Conservation (phyloP, 2,329 filamentous ascomycete genomes). For the Paracamarosporium sp. region DNA sequence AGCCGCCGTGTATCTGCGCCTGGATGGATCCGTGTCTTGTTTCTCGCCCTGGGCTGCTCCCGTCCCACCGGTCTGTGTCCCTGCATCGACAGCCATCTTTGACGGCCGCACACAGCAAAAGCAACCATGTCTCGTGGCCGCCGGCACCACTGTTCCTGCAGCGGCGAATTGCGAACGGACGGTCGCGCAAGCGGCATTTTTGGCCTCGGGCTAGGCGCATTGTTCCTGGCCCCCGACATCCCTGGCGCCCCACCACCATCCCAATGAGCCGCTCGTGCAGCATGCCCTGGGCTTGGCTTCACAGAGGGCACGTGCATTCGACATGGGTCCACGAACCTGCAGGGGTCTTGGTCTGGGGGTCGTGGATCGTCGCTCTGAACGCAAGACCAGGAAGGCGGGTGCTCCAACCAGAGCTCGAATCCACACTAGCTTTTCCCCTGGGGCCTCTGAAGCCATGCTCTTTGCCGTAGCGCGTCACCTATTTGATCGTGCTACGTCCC, state of each 20-base stretch:
- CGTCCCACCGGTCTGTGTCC: not conserved
- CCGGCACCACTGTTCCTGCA: constrained; percentile 8
- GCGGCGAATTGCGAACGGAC: constrained; percentile 24
- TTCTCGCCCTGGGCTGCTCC: not conserved
- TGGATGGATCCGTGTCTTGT: too few relatives aligned
- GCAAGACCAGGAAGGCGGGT: constrained; percentile 29
- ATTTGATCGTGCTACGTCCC: constrained; percentile 37
- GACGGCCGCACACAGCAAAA: not conserved
- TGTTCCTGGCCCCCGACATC: constrained; percentile 35
- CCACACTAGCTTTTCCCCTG: constrained; percentile 30
- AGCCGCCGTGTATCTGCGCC: not conserved
- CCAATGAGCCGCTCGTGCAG: constrained; percentile 25
- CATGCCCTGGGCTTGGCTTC: constrained; percentile 28
- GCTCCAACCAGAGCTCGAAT: constrained; percentile 37
- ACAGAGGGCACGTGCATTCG: constrained; percentile 25
- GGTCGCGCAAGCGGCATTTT: constrained; percentile 19
- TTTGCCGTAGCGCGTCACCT: constrained; percentile 33
- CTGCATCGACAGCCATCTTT: not conserved
- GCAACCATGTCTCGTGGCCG: not conserved
- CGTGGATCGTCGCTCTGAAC: constrained; percentile 35
- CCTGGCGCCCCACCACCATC: constrained; percentile 28
- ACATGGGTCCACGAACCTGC: constrained; percentile 26
- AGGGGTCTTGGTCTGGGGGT: constrained; percentile 32
- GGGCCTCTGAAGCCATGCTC: constrained; percentile 26
- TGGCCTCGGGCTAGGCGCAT: constrained; percentile 30